phyloP scores from a whole-genome alignment of 2,329 filamentous ascomycete genomes.

The Coniochaeta sp. region DNA sequence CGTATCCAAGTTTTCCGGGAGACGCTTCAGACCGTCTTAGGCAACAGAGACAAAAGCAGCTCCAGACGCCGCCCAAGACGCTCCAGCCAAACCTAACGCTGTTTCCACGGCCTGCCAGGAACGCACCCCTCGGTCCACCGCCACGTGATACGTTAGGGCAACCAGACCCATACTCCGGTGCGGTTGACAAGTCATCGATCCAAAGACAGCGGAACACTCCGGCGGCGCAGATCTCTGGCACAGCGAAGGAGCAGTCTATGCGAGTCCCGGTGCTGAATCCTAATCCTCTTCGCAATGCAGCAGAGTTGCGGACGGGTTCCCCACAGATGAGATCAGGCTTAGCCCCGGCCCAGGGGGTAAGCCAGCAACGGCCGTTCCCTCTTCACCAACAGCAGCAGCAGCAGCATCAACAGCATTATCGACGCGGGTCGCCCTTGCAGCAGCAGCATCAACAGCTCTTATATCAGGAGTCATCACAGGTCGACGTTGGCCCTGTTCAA shows the following conservation, averaged over 20 bases:
- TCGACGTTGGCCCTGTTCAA: not conserved
- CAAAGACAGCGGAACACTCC: not conserved
- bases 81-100: constrained; percentile 10
- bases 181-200: constrained; percentile 15
- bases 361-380: not conserved
- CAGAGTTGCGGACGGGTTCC: not conserved
- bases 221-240: not conserved
- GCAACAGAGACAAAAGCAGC: not conserved
- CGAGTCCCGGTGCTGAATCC: not conserved
- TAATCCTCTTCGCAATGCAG: not conserved
- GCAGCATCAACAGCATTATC: not conserved
- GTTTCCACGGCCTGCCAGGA: constrained; percentile 24
- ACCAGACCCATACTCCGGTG: constrained; percentile 34
- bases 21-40: not conserved
- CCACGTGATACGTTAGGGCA: constrained; percentile 28
- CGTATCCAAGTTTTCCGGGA: constrained; percentile 14
- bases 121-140: constrained; percentile 9
- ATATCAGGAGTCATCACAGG: not conserved
- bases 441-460: not conserved
- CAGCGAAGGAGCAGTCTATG: not conserved
- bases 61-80: not conserved
- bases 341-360: not conserved
- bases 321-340: not conserved
- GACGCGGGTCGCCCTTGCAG: not conserved
- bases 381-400: not conserved